These are phyloP conservation scores for Lagenidium sp. DNA, from an alignment of 352 stramenopile species.

Conservation along the genomic window DNA sequence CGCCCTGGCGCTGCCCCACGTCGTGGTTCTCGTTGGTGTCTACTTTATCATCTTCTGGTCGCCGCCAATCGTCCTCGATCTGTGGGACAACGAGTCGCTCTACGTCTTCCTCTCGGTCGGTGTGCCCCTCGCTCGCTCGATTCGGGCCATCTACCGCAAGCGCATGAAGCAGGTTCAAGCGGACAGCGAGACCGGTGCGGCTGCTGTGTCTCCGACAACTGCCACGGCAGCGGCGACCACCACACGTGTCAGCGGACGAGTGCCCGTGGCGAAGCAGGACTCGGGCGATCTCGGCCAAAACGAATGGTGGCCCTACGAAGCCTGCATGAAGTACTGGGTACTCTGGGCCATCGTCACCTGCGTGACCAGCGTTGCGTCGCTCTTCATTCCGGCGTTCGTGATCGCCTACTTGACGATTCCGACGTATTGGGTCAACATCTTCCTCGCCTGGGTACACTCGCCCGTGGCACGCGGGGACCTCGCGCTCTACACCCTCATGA, in stretches of 20 bases:
- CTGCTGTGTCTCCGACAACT: constrained; percentile 3
- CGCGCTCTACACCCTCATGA: constrained; percentile 58
- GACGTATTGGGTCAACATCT: constrained; percentile 53
- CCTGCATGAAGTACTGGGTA: constrained; percentile 81
- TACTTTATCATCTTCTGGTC: constrained; percentile 53
- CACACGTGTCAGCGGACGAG: neutral
- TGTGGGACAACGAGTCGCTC: constrained; percentile 51
- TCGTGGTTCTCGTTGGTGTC: constrained; percentile 44
- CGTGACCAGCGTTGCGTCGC: constrained; percentile 34
- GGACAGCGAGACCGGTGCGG: constrained; percentile 4
- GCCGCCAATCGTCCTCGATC: constrained; percentile 27
- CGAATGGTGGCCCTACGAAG: constrained; percentile 62
- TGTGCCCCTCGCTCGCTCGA: constrained; percentile 60
- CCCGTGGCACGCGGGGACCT: constrained; percentile 64
- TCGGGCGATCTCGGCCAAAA: constrained; percentile 8
- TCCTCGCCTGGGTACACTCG: constrained; percentile 77
- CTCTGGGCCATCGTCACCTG: constrained; percentile 59
- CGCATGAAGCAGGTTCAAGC: constrained; percentile 27
- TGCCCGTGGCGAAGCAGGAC: neutral
- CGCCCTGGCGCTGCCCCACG: constrained; percentile 58
- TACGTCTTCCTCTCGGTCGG: constrained; percentile 47
- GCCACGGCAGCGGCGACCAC: neutral
- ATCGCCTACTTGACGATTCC: constrained; percentile 37
- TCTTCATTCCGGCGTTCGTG: constrained; percentile 62
- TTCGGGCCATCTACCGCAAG: constrained; percentile 48